Conservation (phyloP, 306 rosid genomes). For the Cucurbita ficifolia region DNA sequence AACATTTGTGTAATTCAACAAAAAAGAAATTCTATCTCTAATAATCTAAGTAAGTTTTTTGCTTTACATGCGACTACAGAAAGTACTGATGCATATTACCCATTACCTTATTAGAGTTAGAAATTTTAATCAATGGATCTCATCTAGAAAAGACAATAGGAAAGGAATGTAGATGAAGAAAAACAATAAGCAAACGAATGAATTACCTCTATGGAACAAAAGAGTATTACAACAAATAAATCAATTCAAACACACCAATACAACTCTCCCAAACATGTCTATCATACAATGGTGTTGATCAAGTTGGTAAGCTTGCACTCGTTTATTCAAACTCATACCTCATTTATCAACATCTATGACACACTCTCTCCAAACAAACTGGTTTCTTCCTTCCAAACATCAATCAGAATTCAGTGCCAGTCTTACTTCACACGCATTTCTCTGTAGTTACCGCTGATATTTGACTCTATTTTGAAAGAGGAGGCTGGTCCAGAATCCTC, state of each 20-base stretch:
- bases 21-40: background rate
- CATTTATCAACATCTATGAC: background rate
- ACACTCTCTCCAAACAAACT: background rate
- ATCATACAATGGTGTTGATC: background rate
- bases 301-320: background rate
- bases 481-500: conserved; percentile 35
- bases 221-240: background rate
- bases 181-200: background rate
- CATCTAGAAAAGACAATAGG: background rate
- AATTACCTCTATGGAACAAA: background rate
- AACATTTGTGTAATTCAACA: background rate
- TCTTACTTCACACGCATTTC: background rate
- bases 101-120: background rate
- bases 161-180: background rate
- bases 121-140: background rate
- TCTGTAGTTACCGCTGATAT: conserved; percentile 54
- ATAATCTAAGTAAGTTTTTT: background rate
- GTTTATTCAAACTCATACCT: background rate
- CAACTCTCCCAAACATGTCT: background rate
- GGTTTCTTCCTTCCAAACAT: background rate
- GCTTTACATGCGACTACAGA: background rate
- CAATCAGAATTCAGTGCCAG: background rate
- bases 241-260: background rate
- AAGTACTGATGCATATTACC: background rate
- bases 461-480: conserved; percentile 65